phyloP scores from a whole-genome alignment of 257 asterid genomes.

The Solanum neorickii region DNA sequence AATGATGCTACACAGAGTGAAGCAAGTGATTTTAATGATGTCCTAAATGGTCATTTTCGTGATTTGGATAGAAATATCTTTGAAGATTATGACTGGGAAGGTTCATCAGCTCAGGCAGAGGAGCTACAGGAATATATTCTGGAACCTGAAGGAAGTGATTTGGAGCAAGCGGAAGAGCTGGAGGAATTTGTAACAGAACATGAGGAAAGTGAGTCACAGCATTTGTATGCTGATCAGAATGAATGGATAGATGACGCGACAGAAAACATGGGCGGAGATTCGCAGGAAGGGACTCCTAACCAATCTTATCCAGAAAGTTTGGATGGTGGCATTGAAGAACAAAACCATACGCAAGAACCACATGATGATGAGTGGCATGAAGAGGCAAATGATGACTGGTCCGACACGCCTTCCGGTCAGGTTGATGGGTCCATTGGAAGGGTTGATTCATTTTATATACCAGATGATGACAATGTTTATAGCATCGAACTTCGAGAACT shows the following conservation, averaged over 20 bases:
- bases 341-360: conserved; percentile 32
- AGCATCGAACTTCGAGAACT: conserved; percentile 73
- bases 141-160: not conserved
- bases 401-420: conserved; percentile 49
- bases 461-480: conserved; percentile 48
- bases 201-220: conserved; percentile 27
- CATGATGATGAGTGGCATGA: conserved; percentile 50
- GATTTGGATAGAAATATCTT: conserved; percentile 11
- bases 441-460: conserved; percentile 26
- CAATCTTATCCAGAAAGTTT: conserved; percentile 31
- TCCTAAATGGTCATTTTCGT: conserved; percentile 1
- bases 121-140: conserved; percentile 15
- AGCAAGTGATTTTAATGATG: conserved; percentile 12
- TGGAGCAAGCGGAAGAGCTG: not conserved
- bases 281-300: conserved; percentile 24
- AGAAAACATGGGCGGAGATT: conserved; percentile 18
- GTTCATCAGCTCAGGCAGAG: conserved; percentile 23
- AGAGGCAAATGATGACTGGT: conserved; percentile 60
- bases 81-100: conserved; percentile 32
- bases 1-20: conserved; percentile 13
- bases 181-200: conserved; percentile 11
- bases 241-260: conserved; percentile 18
- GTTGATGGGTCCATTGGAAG: conserved; percentile 32
- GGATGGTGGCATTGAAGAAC: conserved; percentile 23
- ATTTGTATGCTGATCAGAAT: conserved; percentile 7